These are phyloP conservation scores for Apophysomyces trapeziformis DNA, from an alignment of 371 early-diverging fungal genomes.

Conservation along the genomic window DNA sequence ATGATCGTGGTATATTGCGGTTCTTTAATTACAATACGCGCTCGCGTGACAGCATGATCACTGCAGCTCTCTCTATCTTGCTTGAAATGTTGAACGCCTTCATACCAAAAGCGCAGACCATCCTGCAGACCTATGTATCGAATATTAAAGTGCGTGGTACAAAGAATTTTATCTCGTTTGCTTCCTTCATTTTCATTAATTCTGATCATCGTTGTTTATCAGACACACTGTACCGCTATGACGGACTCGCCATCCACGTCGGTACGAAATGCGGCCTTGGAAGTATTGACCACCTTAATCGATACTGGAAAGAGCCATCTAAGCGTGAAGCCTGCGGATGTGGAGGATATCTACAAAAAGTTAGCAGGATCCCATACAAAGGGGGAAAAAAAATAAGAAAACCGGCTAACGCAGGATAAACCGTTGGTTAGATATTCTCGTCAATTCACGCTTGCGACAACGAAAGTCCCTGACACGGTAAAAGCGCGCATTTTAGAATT, in stretches of 20 bases:
- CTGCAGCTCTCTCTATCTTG: conserved; percentile 24
- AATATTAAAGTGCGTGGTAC: conserved; percentile 22
- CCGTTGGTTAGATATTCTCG: conserved; percentile 23
- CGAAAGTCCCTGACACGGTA: conserved; percentile 28
- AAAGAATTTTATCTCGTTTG: neutral
- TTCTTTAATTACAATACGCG: conserved; percentile 21
- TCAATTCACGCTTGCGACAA: conserved; percentile 16
- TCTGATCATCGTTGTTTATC: neutral
- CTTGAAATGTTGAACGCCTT: conserved; percentile 36
- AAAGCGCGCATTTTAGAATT: conserved; percentile 55
- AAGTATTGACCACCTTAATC: conserved; percentile 23
- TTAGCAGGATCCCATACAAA: conserved; percentile 28
- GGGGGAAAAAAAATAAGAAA: neutral
- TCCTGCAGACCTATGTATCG: conserved; percentile 32
- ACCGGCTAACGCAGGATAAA: neutral
- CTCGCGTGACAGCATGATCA: conserved; percentile 19
- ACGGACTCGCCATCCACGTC: conserved; percentile 14
- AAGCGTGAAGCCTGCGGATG: conserved; percentile 38
- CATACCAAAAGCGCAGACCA: conserved; percentile 23
- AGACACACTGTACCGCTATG: conserved; percentile 25
- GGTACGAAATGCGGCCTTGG: conserved; percentile 26
- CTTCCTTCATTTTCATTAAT: neutral
- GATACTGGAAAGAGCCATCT: conserved; percentile 21
- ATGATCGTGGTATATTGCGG: conserved; percentile 27
- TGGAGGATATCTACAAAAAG: conserved; percentile 69